Evolutionary conservation across 2,329 filamentous ascomycete genomes (phyloP).

Genomic region (Diaporthe australafricana): DNA sequence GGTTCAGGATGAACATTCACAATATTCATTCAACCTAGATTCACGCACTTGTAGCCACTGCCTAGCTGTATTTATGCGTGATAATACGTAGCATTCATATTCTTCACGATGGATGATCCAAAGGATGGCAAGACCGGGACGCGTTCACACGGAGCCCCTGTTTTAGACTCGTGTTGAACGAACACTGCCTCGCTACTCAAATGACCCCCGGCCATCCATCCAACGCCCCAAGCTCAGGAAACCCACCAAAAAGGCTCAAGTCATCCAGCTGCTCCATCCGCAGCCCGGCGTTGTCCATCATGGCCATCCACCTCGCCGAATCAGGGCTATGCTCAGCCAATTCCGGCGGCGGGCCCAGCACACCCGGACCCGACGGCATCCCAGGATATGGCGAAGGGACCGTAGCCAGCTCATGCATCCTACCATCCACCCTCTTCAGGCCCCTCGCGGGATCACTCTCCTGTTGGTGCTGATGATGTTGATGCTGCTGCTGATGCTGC

Average conservation of each 20-base stretch:
- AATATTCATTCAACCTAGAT: no score
- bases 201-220: conserved; percentile 33
- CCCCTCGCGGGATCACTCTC: not conserved
- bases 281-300: conserved; percentile 30
- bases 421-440: not conserved
- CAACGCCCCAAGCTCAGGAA: conserved; percentile 35
- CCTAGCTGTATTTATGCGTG: no score
- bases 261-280: conserved; percentile 34
- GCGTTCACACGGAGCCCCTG: not conserved
- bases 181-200: not conserved
- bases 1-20: no score
- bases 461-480: not conserved
- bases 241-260: conserved; percentile 35
- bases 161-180: not conserved
- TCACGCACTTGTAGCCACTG: no score
- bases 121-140: not conserved
- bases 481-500: not conserved
- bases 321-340: conserved; percentile 33
- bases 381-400: conserved; percentile 6
- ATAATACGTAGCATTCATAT: no score
- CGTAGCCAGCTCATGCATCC: conserved; percentile 4
- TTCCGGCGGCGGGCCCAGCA: conserved; percentile 2
- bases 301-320: conserved; percentile 31
- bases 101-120: not conserved
- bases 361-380: not conserved